Conservation (phyloP, 176 grass and related monocot species). For the Carex myosuroides region DNA sequence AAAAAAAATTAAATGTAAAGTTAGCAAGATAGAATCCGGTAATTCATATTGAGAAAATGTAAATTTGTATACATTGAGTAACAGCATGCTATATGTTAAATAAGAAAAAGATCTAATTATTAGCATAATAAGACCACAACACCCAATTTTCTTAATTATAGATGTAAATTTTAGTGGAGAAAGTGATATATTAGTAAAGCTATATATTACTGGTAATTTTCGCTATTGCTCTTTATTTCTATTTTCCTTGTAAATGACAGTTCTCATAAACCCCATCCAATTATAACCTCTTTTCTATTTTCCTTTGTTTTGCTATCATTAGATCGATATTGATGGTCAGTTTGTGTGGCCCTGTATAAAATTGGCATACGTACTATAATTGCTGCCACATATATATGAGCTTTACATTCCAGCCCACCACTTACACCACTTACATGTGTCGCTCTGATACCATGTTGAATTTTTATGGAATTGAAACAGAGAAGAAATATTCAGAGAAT, state of each 20-base stretch:
- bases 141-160: neutral
- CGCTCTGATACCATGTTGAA: too few relatives aligned
- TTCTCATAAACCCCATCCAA: neutral
- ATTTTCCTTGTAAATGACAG: neutral
- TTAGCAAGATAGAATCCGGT: neutral
- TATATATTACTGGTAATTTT: neutral
- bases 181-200: neutral
- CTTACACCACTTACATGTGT: too few relatives aligned
- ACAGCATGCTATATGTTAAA: neutral
- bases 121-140: neutral
- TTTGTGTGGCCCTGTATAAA: neutral
- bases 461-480: too few relatives aligned
- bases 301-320: neutral
- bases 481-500: too few relatives aligned
- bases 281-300: neutral
- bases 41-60: neutral
- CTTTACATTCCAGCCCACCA: neutral
- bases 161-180: neutral
- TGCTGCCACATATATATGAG: neutral
- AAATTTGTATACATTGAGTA: neutral
- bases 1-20: neutral
- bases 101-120: neutral
- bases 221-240: neutral
- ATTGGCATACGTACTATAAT: neutral
- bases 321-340: neutral